Base-by-base conservation (phyloP, 2,329 filamentous ascomycete species). In the Talaromyces albobiverticillius region DNA sequence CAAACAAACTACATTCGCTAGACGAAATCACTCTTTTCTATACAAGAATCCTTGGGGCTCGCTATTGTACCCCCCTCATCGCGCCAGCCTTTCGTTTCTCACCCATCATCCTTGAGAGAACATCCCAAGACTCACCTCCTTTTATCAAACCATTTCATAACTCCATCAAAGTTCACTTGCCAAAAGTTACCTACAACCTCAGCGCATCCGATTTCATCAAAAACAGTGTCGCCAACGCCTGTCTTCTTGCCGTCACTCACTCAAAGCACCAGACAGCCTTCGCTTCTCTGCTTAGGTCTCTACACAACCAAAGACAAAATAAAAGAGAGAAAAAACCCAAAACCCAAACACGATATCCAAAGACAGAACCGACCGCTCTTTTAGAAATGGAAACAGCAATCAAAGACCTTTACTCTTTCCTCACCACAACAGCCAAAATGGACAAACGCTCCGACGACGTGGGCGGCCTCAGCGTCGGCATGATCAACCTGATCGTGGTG, bases 401-500 rank as follows among this genome's bases (percentile, higher is more conserved):
- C n/a, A n/a, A n/a, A n/a, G n/a, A n/a, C n/a, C n/a, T n/a, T n/a
- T n/a, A n/a, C n/a, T n/a, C n/a, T n/a, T n/a, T n/a, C n/a, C n/a
- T n/a, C n/a, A n/a, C 32, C 3, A n/a, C 8, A 23, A 51, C 31
- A 34, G 26, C 34, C 8, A 55, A 22, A 18, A 55, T 55, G 53
- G n/a, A n/a, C n/a, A n/a, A n/a, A n/a, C n/a, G n/a, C n/a, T 34
- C 41, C 1, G 43, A 49, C 29, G 13, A 38, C 20, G 46, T 51
- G 13, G 53, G 41, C 22, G 42, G 52, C 36, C 45, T 55, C 26
- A 51, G 47, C 43, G 18, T 46, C 14, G 53, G 53, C 32, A 51
- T 55, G 53, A 42, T 55, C 48, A 43, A 55, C 16, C 34, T 55
- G 48, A 41, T 55, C 42, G 53, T 55, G 16, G 5, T 55, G 34